Evolutionary conservation across 1,139 yeast species (phyloP).

Genomic region (Saccharomyces hybrid): DNA sequence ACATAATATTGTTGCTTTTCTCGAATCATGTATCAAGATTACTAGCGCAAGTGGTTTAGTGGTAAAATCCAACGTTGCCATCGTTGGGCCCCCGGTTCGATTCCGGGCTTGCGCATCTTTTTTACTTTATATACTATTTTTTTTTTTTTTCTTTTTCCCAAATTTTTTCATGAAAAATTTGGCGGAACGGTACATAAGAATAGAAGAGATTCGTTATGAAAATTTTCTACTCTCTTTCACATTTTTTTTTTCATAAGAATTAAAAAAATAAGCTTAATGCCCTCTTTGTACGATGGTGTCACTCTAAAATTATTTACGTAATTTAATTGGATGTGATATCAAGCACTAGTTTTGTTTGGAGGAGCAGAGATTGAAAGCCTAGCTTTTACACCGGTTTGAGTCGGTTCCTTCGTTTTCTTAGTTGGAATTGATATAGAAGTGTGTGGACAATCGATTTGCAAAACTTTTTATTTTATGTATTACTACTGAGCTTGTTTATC

Average conservation of each 20-base stretch:
- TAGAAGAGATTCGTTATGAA: neutral
- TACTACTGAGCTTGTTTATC: neutral
- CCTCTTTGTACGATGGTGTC: neutral
- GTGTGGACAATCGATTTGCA: conserved; percentile 16
- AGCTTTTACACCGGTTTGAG: conserved; percentile 23
- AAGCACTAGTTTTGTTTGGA: neutral
- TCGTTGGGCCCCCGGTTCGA: conserved; percentile 1
- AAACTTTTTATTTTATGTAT: neutral
- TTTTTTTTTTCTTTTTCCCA: neutral
- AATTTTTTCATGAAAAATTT: neutral
- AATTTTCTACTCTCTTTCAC: neutral
- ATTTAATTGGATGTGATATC: neutral
- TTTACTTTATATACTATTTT: too few species aligned
- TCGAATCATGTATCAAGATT: too few species aligned
- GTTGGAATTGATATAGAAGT: conserved; percentile 27
- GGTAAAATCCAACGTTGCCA: conserved; percentile 1
- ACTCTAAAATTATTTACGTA: neutral
- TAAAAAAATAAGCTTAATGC: neutral
- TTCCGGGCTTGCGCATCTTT: neutral
- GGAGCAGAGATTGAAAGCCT: conserved; percentile 5
- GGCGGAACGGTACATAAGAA: neutral
- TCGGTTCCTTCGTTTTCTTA: conserved; percentile 15
- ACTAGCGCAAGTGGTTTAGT: neutral
- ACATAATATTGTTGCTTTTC: too few species aligned
- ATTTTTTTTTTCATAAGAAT: neutral